Percentiles rank a stretch among this genome's conserved stretches.
Conservation (phyloP, 495 filamentous ascomycete species). For the Neurospora hispaniola region DNA sequence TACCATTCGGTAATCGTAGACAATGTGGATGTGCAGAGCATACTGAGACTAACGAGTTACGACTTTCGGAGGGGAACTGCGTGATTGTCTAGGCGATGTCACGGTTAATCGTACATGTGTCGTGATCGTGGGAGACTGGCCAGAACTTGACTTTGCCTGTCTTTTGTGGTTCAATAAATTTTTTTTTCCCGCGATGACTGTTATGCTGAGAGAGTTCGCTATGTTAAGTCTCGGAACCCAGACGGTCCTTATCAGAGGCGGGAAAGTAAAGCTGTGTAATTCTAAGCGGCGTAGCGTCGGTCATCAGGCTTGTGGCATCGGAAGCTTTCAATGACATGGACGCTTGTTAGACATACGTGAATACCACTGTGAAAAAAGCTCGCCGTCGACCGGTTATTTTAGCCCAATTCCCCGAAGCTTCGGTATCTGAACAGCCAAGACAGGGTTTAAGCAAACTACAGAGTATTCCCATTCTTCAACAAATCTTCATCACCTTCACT, state of each 20-base stretch:
- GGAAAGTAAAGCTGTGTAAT: not conserved
- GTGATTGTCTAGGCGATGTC: not conserved
- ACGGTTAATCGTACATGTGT: not conserved
- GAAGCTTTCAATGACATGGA: not conserved
- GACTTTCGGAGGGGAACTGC: not conserved
- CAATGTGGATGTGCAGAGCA: not conserved
- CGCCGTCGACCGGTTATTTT: not conserved
- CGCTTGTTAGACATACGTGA: not conserved
- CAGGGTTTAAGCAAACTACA: not conserved
- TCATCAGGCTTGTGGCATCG: not conserved
- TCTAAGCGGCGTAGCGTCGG: not conserved
- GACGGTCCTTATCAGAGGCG: no score
- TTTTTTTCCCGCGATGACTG: not conserved
- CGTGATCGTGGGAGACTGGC: no score
- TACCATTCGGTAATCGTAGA: not conserved
- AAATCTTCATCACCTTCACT: not conserved
- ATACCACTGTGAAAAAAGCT: not conserved
- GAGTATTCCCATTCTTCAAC: not conserved
- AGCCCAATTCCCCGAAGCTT: not conserved
- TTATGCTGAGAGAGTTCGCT: not conserved
- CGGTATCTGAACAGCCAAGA: not conserved
- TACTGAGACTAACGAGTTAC: not conserved
- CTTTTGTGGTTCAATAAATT: not conserved
- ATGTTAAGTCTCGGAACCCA: no score
- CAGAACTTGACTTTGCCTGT: no score